Conservation (phyloP, 1,284 basidiomycete species). For the Clitocybe nebularis region DNA sequence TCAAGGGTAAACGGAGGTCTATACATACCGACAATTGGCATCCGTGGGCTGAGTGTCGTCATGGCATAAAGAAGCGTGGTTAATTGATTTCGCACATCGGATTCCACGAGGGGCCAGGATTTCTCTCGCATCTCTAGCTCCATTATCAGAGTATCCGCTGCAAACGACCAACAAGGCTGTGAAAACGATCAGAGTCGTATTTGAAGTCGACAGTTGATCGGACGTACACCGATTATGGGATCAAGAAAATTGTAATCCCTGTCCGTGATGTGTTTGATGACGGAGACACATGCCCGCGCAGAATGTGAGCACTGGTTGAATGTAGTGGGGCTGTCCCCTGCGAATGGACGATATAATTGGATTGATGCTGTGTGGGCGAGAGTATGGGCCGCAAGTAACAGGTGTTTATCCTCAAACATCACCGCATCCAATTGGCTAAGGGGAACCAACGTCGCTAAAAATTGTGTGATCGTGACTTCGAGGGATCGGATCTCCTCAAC, state of each 20-base stretch:
- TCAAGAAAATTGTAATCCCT: constrained; percentile 66
- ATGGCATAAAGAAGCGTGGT: constrained; percentile 58
- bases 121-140: constrained; percentile 57
- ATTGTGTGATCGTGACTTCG: constrained; percentile 60
- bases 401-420: constrained; percentile 55
- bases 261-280: constrained; percentile 60
- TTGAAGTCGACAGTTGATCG: constrained; percentile 4
- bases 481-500: constrained; percentile 55
- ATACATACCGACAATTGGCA: constrained; percentile 54
- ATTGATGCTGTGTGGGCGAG: constrained; percentile 67
- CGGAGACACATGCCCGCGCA: constrained; percentile 50
- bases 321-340: constrained; percentile 52
- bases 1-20: background rate
- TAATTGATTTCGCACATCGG: constrained; percentile 55
- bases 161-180: constrained; percentile 68
- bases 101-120: constrained; percentile 56
- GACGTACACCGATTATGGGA: constrained; percentile 67
- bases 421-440: constrained; percentile 59
- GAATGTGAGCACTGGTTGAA: constrained; percentile 64
- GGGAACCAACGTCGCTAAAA: constrained; percentile 58
- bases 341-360: constrained; percentile 59
- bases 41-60: constrained; percentile 52
- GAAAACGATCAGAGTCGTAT: constrained; percentile 8
- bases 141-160: constrained; percentile 59
- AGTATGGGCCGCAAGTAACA: constrained; percentile 57